phyloP scores from a whole-genome alignment of 2,329 filamentous ascomycete genomes.

The Coniochaeta ligniaria region DNA sequence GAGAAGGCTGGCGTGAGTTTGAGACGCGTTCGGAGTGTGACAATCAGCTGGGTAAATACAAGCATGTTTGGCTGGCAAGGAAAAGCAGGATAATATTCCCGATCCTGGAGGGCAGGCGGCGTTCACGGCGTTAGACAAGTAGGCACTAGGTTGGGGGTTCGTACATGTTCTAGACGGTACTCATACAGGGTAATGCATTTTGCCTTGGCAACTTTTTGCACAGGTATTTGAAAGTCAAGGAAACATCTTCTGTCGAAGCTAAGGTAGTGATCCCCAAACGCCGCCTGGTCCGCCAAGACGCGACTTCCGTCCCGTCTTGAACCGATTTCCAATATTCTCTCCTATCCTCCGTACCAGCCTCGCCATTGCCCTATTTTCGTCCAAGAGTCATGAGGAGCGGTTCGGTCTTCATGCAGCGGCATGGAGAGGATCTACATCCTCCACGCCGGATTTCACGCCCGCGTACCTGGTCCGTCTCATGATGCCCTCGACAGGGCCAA shows the following conservation, averaged over 20 bases:
- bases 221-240: constrained; percentile 11
- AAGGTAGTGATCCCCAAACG: constrained; percentile 4
- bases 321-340: background rate
- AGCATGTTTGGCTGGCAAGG: background rate
- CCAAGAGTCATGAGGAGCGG: background rate
- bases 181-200: background rate
- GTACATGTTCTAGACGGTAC: background rate
- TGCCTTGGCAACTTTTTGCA: constrained; percentile 7
- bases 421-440: constrained; percentile 61
- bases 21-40: background rate
- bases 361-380: background rate
- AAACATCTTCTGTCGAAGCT: constrained; percentile 6
- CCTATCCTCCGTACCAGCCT: background rate
- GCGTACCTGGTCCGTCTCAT: constrained; percentile 73
- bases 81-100: background rate
- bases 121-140: background rate
- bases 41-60: background rate
- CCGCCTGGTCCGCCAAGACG: background rate
- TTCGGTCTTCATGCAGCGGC: constrained; percentile 9
- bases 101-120: background rate
- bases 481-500: constrained; percentile 90
- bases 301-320: background rate
- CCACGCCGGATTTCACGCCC: constrained; percentile 52
- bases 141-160: background rate
- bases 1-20: constrained; percentile 21